Evolutionary conservation across 495 filamentous ascomycete genomes (phyloP), one percentile per base, ranked within the genome.

Genomic region (Aspergillus conjunctus): DNA sequence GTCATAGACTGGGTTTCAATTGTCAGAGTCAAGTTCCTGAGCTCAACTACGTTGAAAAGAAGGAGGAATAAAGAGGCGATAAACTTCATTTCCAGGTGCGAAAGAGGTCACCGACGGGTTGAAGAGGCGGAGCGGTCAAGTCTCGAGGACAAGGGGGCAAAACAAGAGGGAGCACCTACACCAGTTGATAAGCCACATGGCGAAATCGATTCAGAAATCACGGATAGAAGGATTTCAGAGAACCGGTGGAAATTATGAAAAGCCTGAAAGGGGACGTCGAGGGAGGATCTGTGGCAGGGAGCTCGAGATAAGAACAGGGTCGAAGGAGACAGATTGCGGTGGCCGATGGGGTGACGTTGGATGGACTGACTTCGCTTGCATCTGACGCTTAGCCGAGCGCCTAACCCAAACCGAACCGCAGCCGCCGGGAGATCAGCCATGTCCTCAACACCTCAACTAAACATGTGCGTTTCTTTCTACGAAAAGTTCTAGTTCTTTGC

Each of bases 101-200:
- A 43, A 17, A 48, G 18, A 9, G 18, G n/a, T 5, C 9, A 20
- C 21, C 10, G 6, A 22, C 44, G 5, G 37, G 5, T 46, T 10
- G 17, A 22, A 17, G 44, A 11, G 18, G 12, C 15, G 44, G 44
- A 48, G 20, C 26, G 26, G 44, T 18, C 12, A 18, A 15, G 54
- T n/a, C 4, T 54, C 17, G 32, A 30, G 52, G 54, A 43, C 45
- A 52, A 37, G n/a, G 44, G 60, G 45, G 52, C 53, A 51, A 55
- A 43, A 21, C 12, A 62, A 49, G 64, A 44, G 50, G 37, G 51
- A 39, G 54, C 21, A 81, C 90, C 74, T 90, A 94, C 91, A 96
- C 93, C 93, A 98, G 85, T 91, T 91, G 65, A 96, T 73, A 72
- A 98, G 88, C 92, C 91, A 97, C 93, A 98, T 97, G 60, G 71